These are phyloP conservation scores for Grosmannia clavigera DNA, from an alignment of 2,329 filamentous ascomycete genomes.

Conservation along the genomic window DNA sequence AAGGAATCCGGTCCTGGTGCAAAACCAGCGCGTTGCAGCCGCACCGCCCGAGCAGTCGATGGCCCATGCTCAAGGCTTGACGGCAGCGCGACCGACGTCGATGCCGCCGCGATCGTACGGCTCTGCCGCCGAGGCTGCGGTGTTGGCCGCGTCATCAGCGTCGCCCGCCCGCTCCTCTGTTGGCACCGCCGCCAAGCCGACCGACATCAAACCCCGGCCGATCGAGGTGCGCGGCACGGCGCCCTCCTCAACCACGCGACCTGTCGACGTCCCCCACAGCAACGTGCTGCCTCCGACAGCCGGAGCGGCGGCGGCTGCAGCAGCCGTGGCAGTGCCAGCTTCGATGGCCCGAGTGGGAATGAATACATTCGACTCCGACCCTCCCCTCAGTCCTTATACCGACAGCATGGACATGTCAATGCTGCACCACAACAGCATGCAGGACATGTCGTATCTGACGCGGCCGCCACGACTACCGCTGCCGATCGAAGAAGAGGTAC, in stretches of 20 bases:
- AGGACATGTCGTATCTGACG: constrained; percentile 49
- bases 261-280: constrained; percentile 40
- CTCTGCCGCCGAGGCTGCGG: background rate
- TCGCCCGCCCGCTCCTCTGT: constrained; percentile 6
- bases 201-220: constrained; percentile 19
- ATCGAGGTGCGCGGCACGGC: constrained; percentile 15
- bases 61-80: constrained; percentile 47
- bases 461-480: constrained; percentile 82
- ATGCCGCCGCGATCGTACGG: background rate
- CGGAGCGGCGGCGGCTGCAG: background rate
- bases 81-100: constrained; percentile 13
- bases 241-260: constrained; percentile 33
- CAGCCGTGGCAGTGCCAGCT: background rate
- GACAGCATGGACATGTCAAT: constrained; percentile 29
- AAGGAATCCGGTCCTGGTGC: constrained; percentile 40
- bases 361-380: constrained; percentile 12
- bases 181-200: constrained; percentile 15
- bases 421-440: constrained; percentile 43
- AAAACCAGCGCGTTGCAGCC: constrained; percentile 41
- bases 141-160: constrained; percentile 6
- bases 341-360: background rate
- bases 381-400: constrained; percentile 18
- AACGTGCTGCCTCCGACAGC: background rate
- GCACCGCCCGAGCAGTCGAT: constrained; percentile 51
- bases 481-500: constrained; percentile 83